Evolutionary conservation across 2,329 filamentous ascomycete species (phyloP).

Genomic region (Dichotomopilus funicola): DNA sequence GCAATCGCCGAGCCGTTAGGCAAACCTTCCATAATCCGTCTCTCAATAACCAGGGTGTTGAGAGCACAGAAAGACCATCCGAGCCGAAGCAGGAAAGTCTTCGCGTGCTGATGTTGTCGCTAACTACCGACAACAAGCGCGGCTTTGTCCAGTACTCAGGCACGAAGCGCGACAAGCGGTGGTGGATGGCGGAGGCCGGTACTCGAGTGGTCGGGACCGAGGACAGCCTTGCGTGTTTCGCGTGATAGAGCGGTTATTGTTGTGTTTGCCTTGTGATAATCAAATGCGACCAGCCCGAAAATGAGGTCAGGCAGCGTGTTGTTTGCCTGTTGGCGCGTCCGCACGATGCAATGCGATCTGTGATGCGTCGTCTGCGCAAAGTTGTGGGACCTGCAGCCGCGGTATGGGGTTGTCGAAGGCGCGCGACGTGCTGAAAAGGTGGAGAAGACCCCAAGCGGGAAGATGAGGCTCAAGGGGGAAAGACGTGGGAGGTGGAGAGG

Average conservation of each 20-base stretch:
- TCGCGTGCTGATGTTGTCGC: conserved; percentile 17
- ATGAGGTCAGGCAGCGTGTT: not conserved
- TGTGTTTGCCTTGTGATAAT: too few relatives aligned
- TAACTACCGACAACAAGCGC: not conserved
- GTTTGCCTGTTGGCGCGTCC: not conserved
- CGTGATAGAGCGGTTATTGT: too few relatives aligned
- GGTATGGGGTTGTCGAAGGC: conserved; percentile 17
- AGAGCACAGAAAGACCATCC: conserved; percentile 25
- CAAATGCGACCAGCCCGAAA: too few relatives aligned
- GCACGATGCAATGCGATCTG: conserved; percentile 3
- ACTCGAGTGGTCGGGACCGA: not conserved
- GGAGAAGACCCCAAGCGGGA: conserved; percentile 26
- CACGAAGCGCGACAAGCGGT: not conserved
- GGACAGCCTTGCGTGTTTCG: too few relatives aligned
- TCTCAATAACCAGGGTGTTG: conserved; percentile 29
- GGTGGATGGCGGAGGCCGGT: not conserved
- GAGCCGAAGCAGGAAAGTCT: conserved; percentile 21
- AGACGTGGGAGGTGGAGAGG: conserved; percentile 33
- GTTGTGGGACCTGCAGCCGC: conserved; percentile 17
- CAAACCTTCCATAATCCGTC: conserved; percentile 47
- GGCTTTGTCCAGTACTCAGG: conserved; percentile 4
- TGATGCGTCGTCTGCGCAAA: conserved; percentile 8
- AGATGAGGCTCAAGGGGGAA: conserved; percentile 27
- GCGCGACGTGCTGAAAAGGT: conserved; percentile 20
- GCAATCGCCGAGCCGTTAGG: conserved; percentile 49